Conservation (phyloP, 192 early-diverging fungal species). For the Umbelopsis sp. region DNA sequence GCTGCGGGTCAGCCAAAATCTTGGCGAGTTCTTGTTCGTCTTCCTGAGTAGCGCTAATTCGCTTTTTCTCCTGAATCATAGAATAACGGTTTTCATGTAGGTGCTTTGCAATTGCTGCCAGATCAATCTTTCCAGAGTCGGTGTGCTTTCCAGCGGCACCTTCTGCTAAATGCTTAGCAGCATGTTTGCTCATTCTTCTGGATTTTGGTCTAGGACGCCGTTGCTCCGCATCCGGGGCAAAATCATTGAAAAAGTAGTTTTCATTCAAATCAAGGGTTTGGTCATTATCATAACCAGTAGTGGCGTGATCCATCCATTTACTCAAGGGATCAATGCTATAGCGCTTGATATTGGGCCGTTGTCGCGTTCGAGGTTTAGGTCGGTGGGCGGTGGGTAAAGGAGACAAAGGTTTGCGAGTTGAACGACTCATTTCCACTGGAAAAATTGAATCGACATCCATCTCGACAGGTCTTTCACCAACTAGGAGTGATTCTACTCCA, state of each 20-base stretch:
- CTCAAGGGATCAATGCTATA: conserved; percentile 19
- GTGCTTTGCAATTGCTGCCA: conserved; percentile 29
- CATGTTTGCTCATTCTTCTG: conserved; percentile 15
- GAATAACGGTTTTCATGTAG: conserved; percentile 33
- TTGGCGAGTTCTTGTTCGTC: conserved; percentile 30
- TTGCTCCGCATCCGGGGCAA: conserved; percentile 17
- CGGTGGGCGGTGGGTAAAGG: conserved; percentile 3
- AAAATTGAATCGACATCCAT: not conserved
- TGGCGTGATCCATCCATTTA: conserved; percentile 18
- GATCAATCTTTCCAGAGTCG: conserved; percentile 16
- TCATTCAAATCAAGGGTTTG: conserved; percentile 26
- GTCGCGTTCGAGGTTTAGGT: not conserved
- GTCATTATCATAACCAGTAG: conserved; percentile 5
- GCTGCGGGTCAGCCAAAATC: conserved; percentile 13
- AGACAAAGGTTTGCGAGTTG: not conserved
- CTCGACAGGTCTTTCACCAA: not conserved
- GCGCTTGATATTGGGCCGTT: not conserved
- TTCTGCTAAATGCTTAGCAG: not conserved
- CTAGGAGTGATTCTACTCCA: not conserved
- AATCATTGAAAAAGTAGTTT: conserved; percentile 37
- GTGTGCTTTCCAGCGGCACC: not conserved
- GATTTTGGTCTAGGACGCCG: conserved; percentile 9
- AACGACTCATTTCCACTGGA: not conserved
- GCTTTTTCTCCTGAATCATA: conserved; percentile 24
- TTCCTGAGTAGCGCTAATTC: conserved; percentile 26